Evolutionary conservation across 106 monocot species (phyloP), one percentile per base, ranked within the genome.

Genomic region (Triglochin maritima): DNA sequence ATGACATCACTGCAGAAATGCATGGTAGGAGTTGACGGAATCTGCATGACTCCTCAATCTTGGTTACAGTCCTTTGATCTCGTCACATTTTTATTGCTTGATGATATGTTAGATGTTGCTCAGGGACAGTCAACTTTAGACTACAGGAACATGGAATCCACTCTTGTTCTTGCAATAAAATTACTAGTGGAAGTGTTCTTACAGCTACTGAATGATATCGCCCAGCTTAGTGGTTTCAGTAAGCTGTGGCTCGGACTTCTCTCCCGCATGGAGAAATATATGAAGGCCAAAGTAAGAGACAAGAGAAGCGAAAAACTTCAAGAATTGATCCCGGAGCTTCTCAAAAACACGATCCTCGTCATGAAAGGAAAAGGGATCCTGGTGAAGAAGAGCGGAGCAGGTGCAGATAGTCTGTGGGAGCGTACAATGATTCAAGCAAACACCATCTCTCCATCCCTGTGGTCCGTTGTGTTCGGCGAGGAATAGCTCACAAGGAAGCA

Each of bases 291-390:
- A 59, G 42, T 67, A 8, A 67, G 75, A 52, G 67, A 68, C 12
- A 67, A 51, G 66, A 75, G 50, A 61, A 67, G 60, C 11, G 75
- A 75, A 52, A 75, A 61, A 43, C 51, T 75, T 11, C 67, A 45
- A 12, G 75, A 75, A 51, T 41, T 75, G 50, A 61, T 75, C 9
- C 75, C 75, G 0, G 75, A 75, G 60, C 75, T 75, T 44, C 75
- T 75, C 3, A 75, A 75, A 51, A 75, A 75, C 49, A 75, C 50
- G 12, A 12, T 75, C 44, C 60, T 75, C 10, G 75, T 75, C 44
- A 75, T 75, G 75, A 75, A 75, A 53, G 41, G 67, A 45, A 68
- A 14, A 46, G 67, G 67, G 41, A 44, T 75, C n/a, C 66, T 75
- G 9, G 43, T 60, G 9, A 68, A 67, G 67, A 75, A 52, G 50